Percentiles rank a stretch among this genome's conserved stretches.
Evolutionary conservation across 2,329 filamentous ascomycete genomes (phyloP).

Genomic region (Penicillium vulpinum): DNA sequence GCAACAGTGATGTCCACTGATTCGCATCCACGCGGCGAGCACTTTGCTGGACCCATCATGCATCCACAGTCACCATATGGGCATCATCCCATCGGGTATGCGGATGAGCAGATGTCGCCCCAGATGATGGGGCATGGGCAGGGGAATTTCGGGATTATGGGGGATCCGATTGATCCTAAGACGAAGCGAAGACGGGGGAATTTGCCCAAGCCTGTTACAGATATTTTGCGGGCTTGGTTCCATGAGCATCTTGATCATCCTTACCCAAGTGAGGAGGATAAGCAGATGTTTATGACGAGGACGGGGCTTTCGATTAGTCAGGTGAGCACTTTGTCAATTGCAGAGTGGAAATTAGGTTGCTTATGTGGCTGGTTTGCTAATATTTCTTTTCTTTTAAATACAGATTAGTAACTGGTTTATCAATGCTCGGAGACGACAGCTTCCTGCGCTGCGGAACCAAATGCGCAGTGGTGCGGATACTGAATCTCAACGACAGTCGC

Average conservation of each 20-base stretch:
- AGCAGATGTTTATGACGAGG: conserved; percentile 73
- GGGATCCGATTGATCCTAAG: conserved; percentile 40
- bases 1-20: conserved; percentile 27
- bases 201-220: conserved; percentile 84
- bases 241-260: conserved; percentile 73
- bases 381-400: not conserved
- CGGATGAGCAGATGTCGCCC: conserved; percentile 37
- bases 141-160: conserved; percentile 42
- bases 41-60: conserved; percentile 27
- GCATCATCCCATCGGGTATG: conserved; percentile 31
- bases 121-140: conserved; percentile 31
- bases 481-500: conserved; percentile 36
- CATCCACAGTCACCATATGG: conserved; percentile 31
- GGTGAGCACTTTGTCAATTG: conserved; percentile 31
- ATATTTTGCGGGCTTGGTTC: conserved; percentile 79
- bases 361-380: conserved; percentile 3
- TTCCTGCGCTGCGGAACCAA: conserved; percentile 49
- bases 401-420: conserved; percentile 58
- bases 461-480: conserved; percentile 38
- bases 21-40: conserved; percentile 25
- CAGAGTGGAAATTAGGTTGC: not conserved
- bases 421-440: conserved; percentile 51
- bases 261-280: conserved; percentile 86
- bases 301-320: conserved; percentile 76
- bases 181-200: conserved; percentile 70